phyloP scores from a whole-genome alignment of 1,284 basidiomycete species.

The Sporisorium iseilematis-ciliati region DNA sequence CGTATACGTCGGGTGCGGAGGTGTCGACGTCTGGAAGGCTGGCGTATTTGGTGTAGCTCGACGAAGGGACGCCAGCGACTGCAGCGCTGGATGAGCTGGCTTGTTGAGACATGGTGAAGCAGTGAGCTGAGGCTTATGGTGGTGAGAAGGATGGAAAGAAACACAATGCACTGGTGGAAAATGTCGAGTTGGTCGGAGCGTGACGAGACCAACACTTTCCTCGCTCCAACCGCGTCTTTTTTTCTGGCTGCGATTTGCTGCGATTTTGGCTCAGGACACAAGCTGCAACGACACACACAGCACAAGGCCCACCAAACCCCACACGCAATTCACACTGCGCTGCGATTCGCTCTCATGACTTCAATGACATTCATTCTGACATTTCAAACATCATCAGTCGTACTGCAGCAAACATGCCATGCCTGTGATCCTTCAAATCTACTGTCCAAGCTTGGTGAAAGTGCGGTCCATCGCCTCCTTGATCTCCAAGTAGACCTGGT shows the following conservation, averaged over 20 bases:
- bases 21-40: conserved; percentile 48
- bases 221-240: not conserved
- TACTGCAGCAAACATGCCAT: not conserved
- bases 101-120: conserved; percentile 21
- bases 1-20: conserved; percentile 47
- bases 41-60: conserved; percentile 42
- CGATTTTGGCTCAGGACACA: not conserved
- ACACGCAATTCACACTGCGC: conserved; percentile 8
- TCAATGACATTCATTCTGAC: not conserved
- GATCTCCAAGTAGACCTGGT: conserved; percentile 66
- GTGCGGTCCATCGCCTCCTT: conserved; percentile 59
- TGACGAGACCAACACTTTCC: conserved; percentile 31
- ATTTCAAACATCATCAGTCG: not conserved
- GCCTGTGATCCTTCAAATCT: not conserved
- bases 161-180: not conserved
- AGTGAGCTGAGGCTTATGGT: conserved; percentile 3
- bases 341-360: not conserved
- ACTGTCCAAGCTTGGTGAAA: conserved; percentile 41
- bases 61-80: not conserved
- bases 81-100: conserved; percentile 2
- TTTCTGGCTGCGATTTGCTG: not conserved
- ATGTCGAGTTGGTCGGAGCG: conserved; percentile 4
- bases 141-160: not conserved
- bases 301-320: conserved; percentile 12
- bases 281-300: not conserved